phyloP scores from a whole-genome alignment of 2,329 filamentous ascomycete species.

The Venturia nashicola region DNA sequence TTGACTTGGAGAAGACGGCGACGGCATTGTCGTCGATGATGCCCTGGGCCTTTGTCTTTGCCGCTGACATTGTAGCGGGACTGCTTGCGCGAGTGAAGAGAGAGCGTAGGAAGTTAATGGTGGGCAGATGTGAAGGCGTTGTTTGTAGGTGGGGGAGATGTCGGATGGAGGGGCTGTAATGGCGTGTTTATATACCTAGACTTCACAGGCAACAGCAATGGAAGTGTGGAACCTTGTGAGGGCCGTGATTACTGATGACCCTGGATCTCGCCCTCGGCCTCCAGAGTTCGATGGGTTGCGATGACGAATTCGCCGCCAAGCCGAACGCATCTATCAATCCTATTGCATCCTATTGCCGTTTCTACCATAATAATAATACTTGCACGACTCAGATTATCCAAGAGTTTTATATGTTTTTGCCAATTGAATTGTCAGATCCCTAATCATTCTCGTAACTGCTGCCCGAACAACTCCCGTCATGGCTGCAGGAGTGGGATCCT shows the following conservation, averaged over 20 bases:
- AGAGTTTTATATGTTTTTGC: too few species aligned
- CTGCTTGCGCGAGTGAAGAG: conserved; percentile 52
- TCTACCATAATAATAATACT: too few species aligned
- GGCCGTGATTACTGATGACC: neutral
- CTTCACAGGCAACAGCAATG: too few species aligned
- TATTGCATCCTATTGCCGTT: neutral
- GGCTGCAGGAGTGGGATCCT: conserved; percentile 59
- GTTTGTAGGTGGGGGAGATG: neutral
- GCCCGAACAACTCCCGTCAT: conserved; percentile 15
- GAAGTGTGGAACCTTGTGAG: too few species aligned
- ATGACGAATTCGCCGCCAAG: neutral
- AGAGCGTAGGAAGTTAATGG: conserved; percentile 56
- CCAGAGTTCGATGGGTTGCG: neutral
- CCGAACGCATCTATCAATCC: neutral
- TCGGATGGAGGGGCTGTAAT: neutral
- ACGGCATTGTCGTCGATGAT: conserved; percentile 86
- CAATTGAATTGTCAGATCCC: neutral
- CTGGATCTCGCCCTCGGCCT: neutral
- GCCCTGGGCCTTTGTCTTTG: conserved; percentile 68
- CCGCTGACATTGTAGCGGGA: conserved; percentile 65
- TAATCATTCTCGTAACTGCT: neutral
- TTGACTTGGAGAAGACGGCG: conserved; percentile 93
- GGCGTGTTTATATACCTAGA: neutral
- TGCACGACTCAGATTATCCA: too few species aligned
- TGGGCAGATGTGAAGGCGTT: conserved; percentile 23